Conservation (phyloP, 1,139 yeast genomes). For the Cylindricascospora bacillispora region DNA sequence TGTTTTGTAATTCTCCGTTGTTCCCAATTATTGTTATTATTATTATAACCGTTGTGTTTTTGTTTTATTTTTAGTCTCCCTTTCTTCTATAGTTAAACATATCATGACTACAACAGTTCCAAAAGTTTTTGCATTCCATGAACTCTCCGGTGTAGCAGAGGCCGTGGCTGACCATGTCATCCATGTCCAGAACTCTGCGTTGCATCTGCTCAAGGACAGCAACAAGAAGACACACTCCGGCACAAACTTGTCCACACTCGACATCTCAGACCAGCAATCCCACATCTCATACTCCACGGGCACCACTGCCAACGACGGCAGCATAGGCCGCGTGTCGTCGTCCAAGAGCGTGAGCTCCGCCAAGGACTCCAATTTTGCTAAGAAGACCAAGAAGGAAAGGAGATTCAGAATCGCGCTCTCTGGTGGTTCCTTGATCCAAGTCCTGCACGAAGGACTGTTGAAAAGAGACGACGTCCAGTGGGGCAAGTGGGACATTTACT, state of each 20-base stretch:
- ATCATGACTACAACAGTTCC: constrained; percentile 96
- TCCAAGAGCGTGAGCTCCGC: constrained; percentile 8
- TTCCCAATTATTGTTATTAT: too few relatives aligned
- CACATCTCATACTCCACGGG: neutral
- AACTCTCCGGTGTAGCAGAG: constrained; percentile 79
- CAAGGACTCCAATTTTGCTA: constrained; percentile 7
- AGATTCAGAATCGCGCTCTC: constrained; percentile 83
- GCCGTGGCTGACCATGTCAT: constrained; percentile 88
- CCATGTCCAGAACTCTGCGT: constrained; percentile 52
- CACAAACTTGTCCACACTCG: constrained; percentile 8
- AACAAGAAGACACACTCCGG: constrained; percentile 10
- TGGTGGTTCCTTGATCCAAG: constrained; percentile 85
- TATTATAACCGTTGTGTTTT: too few relatives aligned
- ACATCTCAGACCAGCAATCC: too few relatives aligned
- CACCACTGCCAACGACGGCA: constrained; percentile 3
- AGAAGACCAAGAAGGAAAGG: constrained; percentile 19
- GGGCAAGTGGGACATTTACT: constrained; percentile 93
- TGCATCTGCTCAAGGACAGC: constrained; percentile 13
- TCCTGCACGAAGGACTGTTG: constrained; percentile 72
- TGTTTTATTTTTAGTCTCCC: too few relatives aligned
- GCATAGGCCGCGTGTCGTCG: constrained; percentile 9
- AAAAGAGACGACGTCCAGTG: constrained; percentile 67
- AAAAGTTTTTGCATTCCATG: constrained; percentile 80
- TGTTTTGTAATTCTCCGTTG: too few relatives aligned
- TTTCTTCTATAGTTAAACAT: too few relatives aligned